Percentiles rank a stretch among this genome's conserved stretches.
phyloP scores from a whole-genome alignment of 1,284 basidiomycete species.

The Waitea zeae region DNA sequence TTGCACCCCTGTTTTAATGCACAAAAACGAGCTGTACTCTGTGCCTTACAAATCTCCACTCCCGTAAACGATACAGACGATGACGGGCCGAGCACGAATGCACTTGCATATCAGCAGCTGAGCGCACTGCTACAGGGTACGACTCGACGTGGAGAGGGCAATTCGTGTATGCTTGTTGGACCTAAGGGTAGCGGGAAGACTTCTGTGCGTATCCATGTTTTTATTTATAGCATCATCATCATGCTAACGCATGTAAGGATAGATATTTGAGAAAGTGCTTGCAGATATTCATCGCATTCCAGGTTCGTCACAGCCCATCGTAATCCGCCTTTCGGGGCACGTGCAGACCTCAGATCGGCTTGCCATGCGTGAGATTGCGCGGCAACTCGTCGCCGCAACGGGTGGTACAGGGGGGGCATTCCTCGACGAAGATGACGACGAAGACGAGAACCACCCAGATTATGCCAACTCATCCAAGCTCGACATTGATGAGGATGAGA shows the following conservation, averaged over 20 bases:
- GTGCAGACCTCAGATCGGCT: constrained; percentile 72
- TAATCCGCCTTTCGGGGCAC: constrained; percentile 75
- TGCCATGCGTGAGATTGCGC: constrained; percentile 85
- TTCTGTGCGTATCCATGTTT: constrained; percentile 27
- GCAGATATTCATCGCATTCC: constrained; percentile 34
- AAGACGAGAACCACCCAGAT: constrained; percentile 13
- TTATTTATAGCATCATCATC: not conserved
- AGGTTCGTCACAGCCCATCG: constrained; percentile 33
- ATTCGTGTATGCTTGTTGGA: constrained; percentile 76
- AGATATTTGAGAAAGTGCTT: constrained; percentile 2
- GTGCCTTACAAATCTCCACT: constrained; percentile 23
- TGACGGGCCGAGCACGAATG: constrained; percentile 25
- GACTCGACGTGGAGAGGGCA: constrained; percentile 68
- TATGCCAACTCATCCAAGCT: constrained; percentile 9
- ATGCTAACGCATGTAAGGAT: not conserved
- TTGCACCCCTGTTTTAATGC: constrained; percentile 24
- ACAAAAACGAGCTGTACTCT: constrained; percentile 45
- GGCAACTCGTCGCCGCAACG: constrained; percentile 55
- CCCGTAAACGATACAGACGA: constrained; percentile 13
- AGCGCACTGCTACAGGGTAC: constrained; percentile 53
- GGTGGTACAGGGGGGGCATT: no score
- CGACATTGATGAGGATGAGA: constrained; percentile 16
- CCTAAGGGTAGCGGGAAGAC: constrained; percentile 77
- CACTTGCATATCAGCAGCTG: constrained; percentile 32
- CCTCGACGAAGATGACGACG: constrained; percentile 23